Conservation (phyloP, 208 protist species). For the Leishmania aethiopica region DNA sequence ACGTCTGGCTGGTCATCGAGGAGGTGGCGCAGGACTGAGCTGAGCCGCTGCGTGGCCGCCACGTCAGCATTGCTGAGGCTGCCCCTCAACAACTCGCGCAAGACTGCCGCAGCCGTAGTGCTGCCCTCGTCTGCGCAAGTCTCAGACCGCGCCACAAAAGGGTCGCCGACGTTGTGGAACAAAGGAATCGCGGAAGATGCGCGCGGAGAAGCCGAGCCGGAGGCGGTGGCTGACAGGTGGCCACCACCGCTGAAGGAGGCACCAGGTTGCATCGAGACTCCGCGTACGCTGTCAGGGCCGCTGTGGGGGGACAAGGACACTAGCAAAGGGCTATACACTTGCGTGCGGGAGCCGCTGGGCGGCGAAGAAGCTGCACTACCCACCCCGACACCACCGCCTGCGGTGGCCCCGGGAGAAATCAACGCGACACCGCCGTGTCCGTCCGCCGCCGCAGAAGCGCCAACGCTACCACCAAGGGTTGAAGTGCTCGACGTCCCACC, state of each 20-base stretch:
- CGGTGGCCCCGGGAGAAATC: conserved; percentile 3
- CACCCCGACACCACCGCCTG: not conserved
- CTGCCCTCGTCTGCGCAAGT: not conserved
- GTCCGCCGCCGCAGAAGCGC: not conserved
- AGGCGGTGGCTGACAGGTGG: conserved; percentile 8
- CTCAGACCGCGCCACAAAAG: not conserved
- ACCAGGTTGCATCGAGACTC: not conserved
- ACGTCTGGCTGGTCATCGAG: conserved; percentile 24
- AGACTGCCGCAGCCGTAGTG: not conserved
- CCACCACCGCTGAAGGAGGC: not conserved
- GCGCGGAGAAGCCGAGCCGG: conserved; percentile 21
- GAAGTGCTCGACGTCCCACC: not conserved
- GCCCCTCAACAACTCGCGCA: conserved; percentile 8
- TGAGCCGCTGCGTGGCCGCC: conserved; percentile 9
- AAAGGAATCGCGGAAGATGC: not conserved
- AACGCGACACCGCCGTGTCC: not conserved
- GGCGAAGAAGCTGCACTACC: not conserved
- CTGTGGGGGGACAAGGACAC: not conserved
- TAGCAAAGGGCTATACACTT: conserved; percentile 1
- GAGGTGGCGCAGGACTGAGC: conserved; percentile 21
- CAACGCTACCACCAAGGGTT: conserved; percentile 3
- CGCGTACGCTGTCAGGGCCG: not conserved
- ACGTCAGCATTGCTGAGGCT: not conserved
- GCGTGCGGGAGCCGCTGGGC: not conserved
- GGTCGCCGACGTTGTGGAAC: not conserved